These are phyloP conservation scores for Verticillium albo-atrum DNA, from an alignment of 2,329 filamentous ascomycete species.

Conservation along the genomic window DNA sequence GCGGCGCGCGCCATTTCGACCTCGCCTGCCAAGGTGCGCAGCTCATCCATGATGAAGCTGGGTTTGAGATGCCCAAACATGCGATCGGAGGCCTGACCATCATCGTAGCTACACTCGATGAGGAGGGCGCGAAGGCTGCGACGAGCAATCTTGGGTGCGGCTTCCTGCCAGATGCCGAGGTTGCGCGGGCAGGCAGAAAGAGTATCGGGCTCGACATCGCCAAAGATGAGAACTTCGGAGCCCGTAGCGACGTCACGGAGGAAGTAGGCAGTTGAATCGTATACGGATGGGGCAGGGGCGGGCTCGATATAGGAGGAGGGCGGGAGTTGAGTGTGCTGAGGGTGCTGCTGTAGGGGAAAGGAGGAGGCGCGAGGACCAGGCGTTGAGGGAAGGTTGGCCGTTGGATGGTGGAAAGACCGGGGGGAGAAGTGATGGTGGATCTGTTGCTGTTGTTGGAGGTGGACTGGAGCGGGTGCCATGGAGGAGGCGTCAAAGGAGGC, in stretches of 20 bases:
- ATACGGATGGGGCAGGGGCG: conserved; percentile 37
- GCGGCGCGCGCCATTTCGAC: conserved; percentile 41
- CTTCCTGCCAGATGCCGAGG: conserved; percentile 78
- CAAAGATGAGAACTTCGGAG: conserved; percentile 85
- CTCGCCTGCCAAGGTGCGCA: conserved; percentile 65
- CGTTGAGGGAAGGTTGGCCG: conserved; percentile 5
- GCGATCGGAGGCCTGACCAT: conserved; percentile 69
- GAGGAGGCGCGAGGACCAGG: neutral
- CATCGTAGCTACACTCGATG: conserved; percentile 92
- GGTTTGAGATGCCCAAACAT: conserved; percentile 90
- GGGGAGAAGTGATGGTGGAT: conserved; percentile 14
- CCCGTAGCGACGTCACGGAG: conserved; percentile 69
- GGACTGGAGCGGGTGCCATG: conserved; percentile 15
- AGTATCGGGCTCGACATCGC: conserved; percentile 90
- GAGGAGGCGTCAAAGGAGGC: conserved; percentile 26
- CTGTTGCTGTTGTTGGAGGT: conserved; percentile 9
- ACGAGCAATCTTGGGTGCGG: conserved; percentile 74
- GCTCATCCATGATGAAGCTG: conserved; percentile 73
- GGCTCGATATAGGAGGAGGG: neutral
- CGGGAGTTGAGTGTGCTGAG: neutral
- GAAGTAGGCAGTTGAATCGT: conserved; percentile 91
- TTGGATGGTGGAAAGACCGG: conserved; percentile 1
- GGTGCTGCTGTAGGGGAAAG: neutral
- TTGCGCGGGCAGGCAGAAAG: conserved; percentile 80
- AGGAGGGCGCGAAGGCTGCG: conserved; percentile 77